phyloP scores from a whole-genome alignment of 768 basidiomycete species.

The Tricholoma flavovirens region DNA sequence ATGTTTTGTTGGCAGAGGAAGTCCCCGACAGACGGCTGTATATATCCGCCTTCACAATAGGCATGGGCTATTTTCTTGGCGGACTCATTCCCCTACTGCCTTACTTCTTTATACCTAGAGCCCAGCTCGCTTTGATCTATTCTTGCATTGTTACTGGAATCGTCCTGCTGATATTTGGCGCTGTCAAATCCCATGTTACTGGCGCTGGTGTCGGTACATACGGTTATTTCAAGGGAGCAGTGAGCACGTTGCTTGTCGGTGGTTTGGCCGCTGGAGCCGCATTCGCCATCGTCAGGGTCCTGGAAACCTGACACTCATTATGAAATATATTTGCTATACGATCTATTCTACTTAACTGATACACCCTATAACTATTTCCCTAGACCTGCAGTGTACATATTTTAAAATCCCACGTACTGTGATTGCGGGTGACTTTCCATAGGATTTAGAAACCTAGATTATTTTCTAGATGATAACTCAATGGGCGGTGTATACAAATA shows the following conservation, averaged over 20 bases:
- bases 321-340: not conserved
- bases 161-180: constrained; percentile 85
- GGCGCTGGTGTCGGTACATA: constrained; percentile 61
- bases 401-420: too few species aligned
- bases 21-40: constrained; percentile 80
- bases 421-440: too few species aligned
- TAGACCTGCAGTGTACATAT: too few species aligned
- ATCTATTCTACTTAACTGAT: not conserved
- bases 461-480: too few species aligned
- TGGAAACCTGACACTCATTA: constrained; percentile 36
- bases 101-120: constrained; percentile 81
- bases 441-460: too few species aligned
- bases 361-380: too few species aligned
- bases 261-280: constrained; percentile 79
- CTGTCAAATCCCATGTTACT: constrained; percentile 82
- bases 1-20: constrained; percentile 57
- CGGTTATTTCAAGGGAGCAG: constrained; percentile 83
- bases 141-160: constrained; percentile 79
- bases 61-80: constrained; percentile 88
- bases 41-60: constrained; percentile 91
- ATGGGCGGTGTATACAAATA: too few species aligned
- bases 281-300: constrained; percentile 45
- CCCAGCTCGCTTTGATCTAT: constrained; percentile 63
- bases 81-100: constrained; percentile 90
- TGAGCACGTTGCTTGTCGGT: constrained; percentile 84